These are phyloP conservation scores for Metschnikowia peoriensis DNA, from an alignment of 805 yeast genomes.

Conservation along the genomic window DNA sequence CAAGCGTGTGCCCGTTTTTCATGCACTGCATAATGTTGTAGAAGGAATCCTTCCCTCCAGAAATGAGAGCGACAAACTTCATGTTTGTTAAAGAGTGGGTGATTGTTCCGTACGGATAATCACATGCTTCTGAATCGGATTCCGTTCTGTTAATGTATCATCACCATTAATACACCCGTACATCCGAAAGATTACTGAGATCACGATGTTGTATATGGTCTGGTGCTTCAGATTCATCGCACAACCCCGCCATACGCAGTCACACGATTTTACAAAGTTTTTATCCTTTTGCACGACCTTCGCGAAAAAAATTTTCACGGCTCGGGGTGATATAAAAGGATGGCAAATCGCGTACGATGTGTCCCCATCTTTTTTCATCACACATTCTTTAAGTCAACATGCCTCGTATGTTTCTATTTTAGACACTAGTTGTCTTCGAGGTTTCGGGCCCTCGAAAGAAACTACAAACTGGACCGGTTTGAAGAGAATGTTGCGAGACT, in stretches of 20 bases:
- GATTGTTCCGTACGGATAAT: neutral
- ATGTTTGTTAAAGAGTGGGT: conserved; percentile 32
- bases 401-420: conserved; percentile 56
- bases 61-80: conserved; percentile 89
- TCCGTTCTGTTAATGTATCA: neutral
- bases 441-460: conserved; percentile 67
- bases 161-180: neutral
- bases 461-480: conserved; percentile 11
- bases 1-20: conserved; percentile 80
- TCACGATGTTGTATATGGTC: too few species aligned
- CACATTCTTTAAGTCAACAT: conserved; percentile 38
- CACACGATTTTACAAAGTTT: neutral
- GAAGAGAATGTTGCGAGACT: conserved; percentile 6
- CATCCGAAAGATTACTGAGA: neutral
- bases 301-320: conserved; percentile 14
- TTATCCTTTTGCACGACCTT: conserved; percentile 6
- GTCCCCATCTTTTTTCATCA: conserved; percentile 5
- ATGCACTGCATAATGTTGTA: conserved; percentile 84
- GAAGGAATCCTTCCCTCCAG: conserved; percentile 97
- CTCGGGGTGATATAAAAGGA: conserved; percentile 2
- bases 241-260: neutral
- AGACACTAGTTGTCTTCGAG: conserved; percentile 35
- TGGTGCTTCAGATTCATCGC: neutral
- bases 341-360: neutral
- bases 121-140: neutral